phyloP scores from a whole-genome alignment of 371 early-diverging fungal species.

The Catenaria anguillulae region DNA sequence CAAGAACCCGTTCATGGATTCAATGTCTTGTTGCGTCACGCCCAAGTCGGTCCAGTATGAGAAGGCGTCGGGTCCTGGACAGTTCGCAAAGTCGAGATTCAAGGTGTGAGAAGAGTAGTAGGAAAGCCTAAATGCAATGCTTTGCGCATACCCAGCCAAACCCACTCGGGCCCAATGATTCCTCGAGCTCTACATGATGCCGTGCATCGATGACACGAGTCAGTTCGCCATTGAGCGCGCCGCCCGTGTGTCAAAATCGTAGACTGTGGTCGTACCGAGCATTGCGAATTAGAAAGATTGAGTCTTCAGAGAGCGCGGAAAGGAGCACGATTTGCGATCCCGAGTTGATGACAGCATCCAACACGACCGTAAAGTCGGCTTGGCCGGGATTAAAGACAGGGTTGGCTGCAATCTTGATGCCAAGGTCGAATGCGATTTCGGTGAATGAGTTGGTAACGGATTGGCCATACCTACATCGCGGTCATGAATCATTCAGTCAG shows the following conservation, averaged over 20 bases:
- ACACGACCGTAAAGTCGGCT: neutral
- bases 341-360: neutral
- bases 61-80: too few relatives aligned
- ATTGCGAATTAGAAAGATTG: neutral
- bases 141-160: neutral
- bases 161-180: neutral
- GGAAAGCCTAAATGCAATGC: neutral
- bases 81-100: too few relatives aligned
- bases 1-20: neutral
- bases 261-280: neutral
- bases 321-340: neutral
- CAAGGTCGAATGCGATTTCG: neutral
- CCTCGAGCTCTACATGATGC: neutral
- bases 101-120: neutral
- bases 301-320: neutral
- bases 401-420: neutral
- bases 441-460: neutral
- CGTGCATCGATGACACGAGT: too few relatives aligned
- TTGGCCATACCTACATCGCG: too few relatives aligned
- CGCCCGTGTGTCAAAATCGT: too few relatives aligned
- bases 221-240: too few relatives aligned
- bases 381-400: neutral
- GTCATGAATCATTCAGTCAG: neutral
- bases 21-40: too few relatives aligned
- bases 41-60: too few relatives aligned